These are phyloP conservation scores for Aphanomyces invadans DNA, from an alignment of 352 stramenopile genomes.

Conservation along the genomic window DNA sequence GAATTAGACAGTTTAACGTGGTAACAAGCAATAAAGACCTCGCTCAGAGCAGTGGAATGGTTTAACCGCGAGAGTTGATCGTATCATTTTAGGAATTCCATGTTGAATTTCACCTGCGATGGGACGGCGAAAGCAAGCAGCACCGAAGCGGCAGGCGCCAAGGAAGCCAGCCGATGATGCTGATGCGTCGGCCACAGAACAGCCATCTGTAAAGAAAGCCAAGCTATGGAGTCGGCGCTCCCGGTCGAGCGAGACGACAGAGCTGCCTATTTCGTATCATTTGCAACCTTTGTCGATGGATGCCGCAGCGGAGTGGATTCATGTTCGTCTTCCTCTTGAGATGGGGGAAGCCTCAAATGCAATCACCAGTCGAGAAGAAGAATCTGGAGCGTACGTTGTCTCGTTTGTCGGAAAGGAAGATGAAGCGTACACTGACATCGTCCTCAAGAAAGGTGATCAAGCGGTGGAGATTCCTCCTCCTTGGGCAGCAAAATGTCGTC, in stretches of 20 bases:
- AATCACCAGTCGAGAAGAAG: background rate
- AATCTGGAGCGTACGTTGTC: background rate
- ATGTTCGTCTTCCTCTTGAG: no score
- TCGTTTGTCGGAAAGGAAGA: background rate
- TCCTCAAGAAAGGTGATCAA: background rate
- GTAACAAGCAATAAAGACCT: no score
- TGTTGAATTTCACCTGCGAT: background rate
- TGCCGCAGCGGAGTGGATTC: background rate
- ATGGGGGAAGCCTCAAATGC: background rate
- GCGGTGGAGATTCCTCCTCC: background rate
- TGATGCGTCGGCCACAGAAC: background rate
- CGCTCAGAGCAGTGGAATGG: no score
- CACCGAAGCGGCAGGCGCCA: conserved; percentile 1
- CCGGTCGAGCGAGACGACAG: background rate
- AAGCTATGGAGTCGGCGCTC: background rate
- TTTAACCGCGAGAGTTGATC: no score
- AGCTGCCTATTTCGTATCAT: background rate
- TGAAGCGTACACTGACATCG: background rate
- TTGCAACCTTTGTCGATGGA: background rate
- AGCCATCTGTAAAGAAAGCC: background rate
- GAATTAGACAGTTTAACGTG: no score
- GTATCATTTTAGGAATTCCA: background rate
- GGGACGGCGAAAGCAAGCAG: background rate
- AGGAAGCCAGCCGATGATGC: background rate
- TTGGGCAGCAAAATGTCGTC: background rate